Conservation (phyloP, 75 land plant species). For the Isoetes taiwanensis region DNA sequence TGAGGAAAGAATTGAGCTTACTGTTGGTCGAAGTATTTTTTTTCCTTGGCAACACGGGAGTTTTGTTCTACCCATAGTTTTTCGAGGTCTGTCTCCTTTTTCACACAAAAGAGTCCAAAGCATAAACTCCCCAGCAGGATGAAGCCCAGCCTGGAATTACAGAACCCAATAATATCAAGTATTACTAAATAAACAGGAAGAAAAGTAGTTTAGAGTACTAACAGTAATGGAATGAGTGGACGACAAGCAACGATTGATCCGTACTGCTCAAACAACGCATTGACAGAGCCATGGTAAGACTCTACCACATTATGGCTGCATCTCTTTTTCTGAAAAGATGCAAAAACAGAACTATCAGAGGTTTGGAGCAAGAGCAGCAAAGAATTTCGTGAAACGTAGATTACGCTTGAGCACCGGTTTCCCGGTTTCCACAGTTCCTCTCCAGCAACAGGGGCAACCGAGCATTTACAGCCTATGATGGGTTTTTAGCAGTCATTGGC, state of each 20-base stretch:
- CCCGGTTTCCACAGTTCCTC: no score
- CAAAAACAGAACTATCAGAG: no score
- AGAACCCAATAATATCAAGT: neutral
- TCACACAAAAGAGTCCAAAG: constrained; percentile 14
- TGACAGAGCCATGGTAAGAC: constrained; percentile 19
- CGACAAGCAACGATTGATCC: constrained; percentile 27
- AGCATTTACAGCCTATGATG: no score
- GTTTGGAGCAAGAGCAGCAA: no score
- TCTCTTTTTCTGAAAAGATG: no score
- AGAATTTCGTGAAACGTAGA: no score
- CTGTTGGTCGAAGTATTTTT: constrained; percentile 13
- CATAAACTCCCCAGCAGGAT: constrained; percentile 23
- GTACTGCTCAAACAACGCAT: constrained; percentile 19
- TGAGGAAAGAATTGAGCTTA: neutral
- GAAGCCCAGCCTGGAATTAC: constrained; percentile 18
- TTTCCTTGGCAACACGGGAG: constrained; percentile 29
- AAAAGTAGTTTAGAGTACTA: no score
- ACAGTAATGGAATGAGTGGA: constrained; percentile 24
- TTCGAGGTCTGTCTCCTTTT: constrained; percentile 27
- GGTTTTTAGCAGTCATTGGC: no score
- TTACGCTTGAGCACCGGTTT: no score
- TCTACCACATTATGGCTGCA: neutral
- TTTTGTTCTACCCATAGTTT: constrained; percentile 38
- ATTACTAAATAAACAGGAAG: no score
- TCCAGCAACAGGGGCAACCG: no score